These are phyloP conservation scores for Aspergillus quadrilineatus DNA, from an alignment of 2,329 filamentous ascomycete species.

Conservation along the genomic window DNA sequence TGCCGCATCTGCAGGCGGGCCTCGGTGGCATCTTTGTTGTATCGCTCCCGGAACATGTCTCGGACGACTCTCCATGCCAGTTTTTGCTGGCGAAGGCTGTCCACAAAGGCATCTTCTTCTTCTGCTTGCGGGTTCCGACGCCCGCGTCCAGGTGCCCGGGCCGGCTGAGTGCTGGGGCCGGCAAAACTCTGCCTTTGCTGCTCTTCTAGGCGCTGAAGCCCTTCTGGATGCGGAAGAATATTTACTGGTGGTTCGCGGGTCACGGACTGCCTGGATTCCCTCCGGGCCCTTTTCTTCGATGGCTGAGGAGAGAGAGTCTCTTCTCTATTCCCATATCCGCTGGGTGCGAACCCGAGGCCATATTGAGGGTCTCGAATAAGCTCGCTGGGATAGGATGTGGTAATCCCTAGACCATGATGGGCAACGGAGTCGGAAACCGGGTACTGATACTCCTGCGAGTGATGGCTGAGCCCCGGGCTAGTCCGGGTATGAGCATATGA, in stretches of 20 bases:
- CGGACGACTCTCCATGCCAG: conserved; percentile 41
- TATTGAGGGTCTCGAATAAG: conserved; percentile 30
- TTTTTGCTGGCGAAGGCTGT: conserved; percentile 37
- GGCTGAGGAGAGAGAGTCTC: conserved; percentile 25
- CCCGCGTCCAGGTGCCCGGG: conserved; percentile 34
- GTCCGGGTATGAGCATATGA: conserved; percentile 31
- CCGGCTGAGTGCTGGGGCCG: conserved; percentile 26
- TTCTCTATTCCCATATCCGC: conserved; percentile 25
- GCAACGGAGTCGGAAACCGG: conserved; percentile 28
- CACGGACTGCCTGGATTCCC: conserved; percentile 24
- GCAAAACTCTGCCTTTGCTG: conserved; percentile 32
- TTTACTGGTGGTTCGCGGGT: conserved; percentile 32
- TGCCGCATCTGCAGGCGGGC: conserved; percentile 46
- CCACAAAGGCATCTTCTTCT: conserved; percentile 41
- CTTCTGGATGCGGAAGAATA: conserved; percentile 43
- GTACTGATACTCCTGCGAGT: conserved; percentile 40
- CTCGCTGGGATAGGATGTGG: conserved; percentile 31
- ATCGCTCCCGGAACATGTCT: conserved; percentile 36
- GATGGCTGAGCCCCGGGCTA: conserved; percentile 38
- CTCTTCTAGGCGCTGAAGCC: conserved; percentile 39
- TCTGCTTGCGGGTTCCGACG: conserved; percentile 39
- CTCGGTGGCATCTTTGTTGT: conserved; percentile 39
- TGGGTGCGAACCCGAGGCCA: conserved; percentile 26
- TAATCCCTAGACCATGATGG: conserved; percentile 41
- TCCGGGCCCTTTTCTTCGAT: conserved; percentile 26